A percentile compares a stretch with the other conserved stretches of the same genome.
phyloP scores from a whole-genome alignment of 257 asterid genomes.

The Solanum arcanum region DNA sequence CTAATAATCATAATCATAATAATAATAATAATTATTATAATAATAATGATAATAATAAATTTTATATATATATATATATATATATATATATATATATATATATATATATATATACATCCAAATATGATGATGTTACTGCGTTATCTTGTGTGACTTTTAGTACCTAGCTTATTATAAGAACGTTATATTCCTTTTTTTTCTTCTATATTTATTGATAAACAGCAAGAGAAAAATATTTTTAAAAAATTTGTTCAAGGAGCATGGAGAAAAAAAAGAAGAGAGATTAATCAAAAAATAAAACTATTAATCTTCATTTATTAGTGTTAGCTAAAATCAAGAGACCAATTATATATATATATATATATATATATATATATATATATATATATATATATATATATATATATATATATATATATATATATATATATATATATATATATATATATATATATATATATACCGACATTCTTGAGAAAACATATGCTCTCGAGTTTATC shows the following conservation, averaged over 20 bases:
- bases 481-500: neutral
- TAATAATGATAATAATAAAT: too few species aligned
- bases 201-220: neutral
- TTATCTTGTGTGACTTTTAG: neutral
- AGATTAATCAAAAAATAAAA: neutral
- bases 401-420: too few species aligned
- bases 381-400: neutral
- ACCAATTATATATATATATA: neutral
- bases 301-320: neutral
- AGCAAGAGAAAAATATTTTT: neutral
- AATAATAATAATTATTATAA: too few species aligned
- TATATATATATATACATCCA: neutral
- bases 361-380: too few species aligned
- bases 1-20: too few species aligned
- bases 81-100: too few species aligned
- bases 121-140: neutral
- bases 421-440: too few species aligned
- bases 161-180: neutral
- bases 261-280: neutral
- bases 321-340: neutral
- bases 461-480: neutral
- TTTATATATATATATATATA: too few species aligned
- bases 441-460: neutral
- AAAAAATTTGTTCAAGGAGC: neutral
- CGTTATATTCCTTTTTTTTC: neutral